Evolutionary conservation across 2,329 filamentous ascomycete genomes (phyloP), one percentile per base, ranked within the genome.

Genomic region (Cryphonectria carpinicola): DNA sequence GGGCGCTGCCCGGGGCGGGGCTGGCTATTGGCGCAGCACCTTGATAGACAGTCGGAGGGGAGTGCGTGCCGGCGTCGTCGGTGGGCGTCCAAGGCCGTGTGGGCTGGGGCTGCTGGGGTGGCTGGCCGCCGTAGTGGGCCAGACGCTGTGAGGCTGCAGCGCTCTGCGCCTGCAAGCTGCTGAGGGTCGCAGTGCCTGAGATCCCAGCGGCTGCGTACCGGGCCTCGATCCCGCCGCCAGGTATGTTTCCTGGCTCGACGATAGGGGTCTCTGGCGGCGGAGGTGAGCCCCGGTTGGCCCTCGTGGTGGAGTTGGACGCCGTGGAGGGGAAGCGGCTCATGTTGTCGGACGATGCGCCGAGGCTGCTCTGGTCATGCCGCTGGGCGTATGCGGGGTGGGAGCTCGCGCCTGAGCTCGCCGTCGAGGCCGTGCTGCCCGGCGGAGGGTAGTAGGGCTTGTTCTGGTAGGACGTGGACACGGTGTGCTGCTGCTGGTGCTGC

Each of bases 181-280:
- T 95, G 66, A 97, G 84, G 1, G 94, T 97, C 2, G 91, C 92
- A 0, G 93, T 92, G 3, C 94, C 95, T 3, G 94, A 93, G 74
- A 97, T 97, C 49, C 95, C 95, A 39, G 94, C 92, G 3, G 94
- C 94, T 3, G 95, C 95, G 85, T 97, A 98, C 69, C 94, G 89
- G 66, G 94, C 93, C 79, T 97, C 95, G 76, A 98, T 97, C 69
- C 93, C 93, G 56, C 92, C 93, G 68, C 90, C 89, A 2, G 91
- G 89, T n/a, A 90, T 85, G 67, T 85, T 85, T 25, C 89, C 90
- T 1, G 92, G 93, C 56, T 92, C 92, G 41, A 92, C 87, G 72
- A 95, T 87, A 43, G 96, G 94, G 0, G 96, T 98, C 80, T 98
- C 95, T 11, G 96, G 96, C 1, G 96, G 96, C 5, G 96, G 95